Evolutionary conservation across 441 rosid genomes (phyloP).

Genomic region (Capsella rubella): DNA sequence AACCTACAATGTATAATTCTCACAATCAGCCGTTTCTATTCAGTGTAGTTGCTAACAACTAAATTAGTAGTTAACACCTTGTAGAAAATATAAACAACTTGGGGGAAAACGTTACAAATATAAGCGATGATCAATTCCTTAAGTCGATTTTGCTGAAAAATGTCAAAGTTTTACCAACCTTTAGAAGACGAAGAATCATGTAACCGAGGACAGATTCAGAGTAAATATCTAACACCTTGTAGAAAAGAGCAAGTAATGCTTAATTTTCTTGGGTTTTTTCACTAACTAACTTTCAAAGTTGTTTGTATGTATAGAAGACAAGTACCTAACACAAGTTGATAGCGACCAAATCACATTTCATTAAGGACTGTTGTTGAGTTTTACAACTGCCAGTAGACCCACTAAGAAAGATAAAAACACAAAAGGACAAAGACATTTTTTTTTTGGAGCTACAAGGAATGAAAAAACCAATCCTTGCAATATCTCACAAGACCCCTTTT

Average conservation of each 20-base stretch:
- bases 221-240: neutral
- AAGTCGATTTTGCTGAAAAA: neutral
- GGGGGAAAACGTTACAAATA: no score
- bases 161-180: neutral
- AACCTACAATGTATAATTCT: neutral
- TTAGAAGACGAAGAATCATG: neutral
- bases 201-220: conserved; percentile 7
- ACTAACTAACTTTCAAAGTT: neutral
- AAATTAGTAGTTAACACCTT: neutral
- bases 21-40: neutral
- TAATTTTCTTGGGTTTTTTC: no score
- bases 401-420: conserved; percentile 37
- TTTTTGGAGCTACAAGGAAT: conserved; percentile 44
- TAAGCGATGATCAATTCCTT: neutral
- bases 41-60: neutral
- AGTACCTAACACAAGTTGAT: conserved; percentile 4
- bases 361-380: conserved; percentile 45
- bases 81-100: neutral
- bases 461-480: conserved; percentile 45
- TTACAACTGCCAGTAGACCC: conserved; percentile 41
- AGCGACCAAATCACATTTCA: conserved; percentile 36
- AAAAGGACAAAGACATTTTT: conserved; percentile 35
- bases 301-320: neutral
- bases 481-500: conserved; percentile 35
- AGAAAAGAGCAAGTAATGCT: neutral